phyloP scores from a whole-genome alignment of 2,329 filamentous ascomycete genomes.

The Aspergillus cejpii region DNA sequence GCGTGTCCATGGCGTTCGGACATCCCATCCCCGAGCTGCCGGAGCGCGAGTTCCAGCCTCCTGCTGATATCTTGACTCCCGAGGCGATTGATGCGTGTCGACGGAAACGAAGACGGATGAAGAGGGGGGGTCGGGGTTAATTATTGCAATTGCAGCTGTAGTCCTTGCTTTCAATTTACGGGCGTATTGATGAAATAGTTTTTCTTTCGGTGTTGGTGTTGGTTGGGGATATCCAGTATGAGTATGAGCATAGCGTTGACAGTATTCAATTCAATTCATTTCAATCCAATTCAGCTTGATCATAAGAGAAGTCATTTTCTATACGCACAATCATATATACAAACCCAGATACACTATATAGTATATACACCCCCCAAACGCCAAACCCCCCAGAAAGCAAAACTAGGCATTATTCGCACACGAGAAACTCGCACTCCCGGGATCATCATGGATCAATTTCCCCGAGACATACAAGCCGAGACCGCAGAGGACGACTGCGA shows the following conservation, averaged over 20 bases:
- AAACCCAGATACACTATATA: background rate
- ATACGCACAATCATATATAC: too few species aligned
- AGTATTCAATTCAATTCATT: too few species aligned
- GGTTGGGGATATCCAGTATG: background rate
- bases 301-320: too few species aligned
- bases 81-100: conserved; percentile 39
- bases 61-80: conserved; percentile 50
- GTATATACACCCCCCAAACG: background rate
- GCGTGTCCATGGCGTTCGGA: conserved; percentile 73
- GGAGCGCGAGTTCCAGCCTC: conserved; percentile 67
- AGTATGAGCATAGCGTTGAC: background rate
- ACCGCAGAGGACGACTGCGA: conserved; percentile 26
- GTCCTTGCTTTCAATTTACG: too few species aligned
- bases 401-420: conserved; percentile 26
- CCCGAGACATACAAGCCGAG: conserved; percentile 33
- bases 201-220: conserved; percentile 1
- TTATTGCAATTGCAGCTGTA: background rate
- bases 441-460: conserved; percentile 30
- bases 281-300: too few species aligned
- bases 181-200: too few species aligned
- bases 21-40: conserved; percentile 66
- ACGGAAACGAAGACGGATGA: conserved; percentile 34
- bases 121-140: conserved; percentile 25
- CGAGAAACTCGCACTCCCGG: conserved; percentile 28
- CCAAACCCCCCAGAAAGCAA: background rate